Evolutionary conservation across 352 stramenopile species (phyloP).

Genomic region (Phytophthora tubulina): DNA sequence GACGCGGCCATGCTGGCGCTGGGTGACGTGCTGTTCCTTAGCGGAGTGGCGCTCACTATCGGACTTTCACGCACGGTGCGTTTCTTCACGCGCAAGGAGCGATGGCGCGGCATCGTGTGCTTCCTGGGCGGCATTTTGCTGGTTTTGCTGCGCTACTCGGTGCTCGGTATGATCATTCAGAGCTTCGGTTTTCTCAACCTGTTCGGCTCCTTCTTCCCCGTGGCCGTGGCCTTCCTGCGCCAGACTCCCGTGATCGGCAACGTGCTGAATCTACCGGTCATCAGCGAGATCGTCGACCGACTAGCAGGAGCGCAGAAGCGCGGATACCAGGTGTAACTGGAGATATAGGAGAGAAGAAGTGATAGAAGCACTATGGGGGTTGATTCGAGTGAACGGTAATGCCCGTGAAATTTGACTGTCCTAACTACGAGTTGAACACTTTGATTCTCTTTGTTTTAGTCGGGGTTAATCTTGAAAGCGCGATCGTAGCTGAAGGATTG

Average conservation of each 20-base stretch:
- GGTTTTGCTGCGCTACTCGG: slow-evolving; percentile 93
- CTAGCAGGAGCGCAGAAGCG: slow-evolving; percentile 86
- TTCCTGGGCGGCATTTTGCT: slow-evolving; percentile 95
- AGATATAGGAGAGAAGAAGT: slow-evolving; percentile 24
- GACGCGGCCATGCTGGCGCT: slow-evolving; percentile 94
- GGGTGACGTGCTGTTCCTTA: slow-evolving; percentile 95
- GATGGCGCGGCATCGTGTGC: slow-evolving; percentile 93
- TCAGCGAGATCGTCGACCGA: slow-evolving; percentile 87
- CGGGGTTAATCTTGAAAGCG: too few relatives aligned
- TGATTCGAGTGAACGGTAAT: slow-evolving; percentile 3
- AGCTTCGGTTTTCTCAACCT: slow-evolving; percentile 96
- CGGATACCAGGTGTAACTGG: slow-evolving; percentile 83
- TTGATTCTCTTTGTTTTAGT: background rate
- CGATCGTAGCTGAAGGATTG: background rate
- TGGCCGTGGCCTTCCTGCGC: slow-evolving; percentile 93
- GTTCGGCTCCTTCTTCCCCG: slow-evolving; percentile 97
- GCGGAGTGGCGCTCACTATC: slow-evolving; percentile 95
- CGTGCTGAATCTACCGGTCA: slow-evolving; percentile 86
- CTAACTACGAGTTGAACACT: background rate
- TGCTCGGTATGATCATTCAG: slow-evolving; percentile 95
- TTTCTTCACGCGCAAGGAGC: slow-evolving; percentile 95
- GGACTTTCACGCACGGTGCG: slow-evolving; percentile 91
- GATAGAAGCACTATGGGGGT: slow-evolving; percentile 23
- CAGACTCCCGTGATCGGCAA: slow-evolving; percentile 93
- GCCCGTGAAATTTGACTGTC: background rate